These are phyloP conservation scores for Echinosophora koreensis DNA, from an alignment of 306 rosid species.

Conservation along the genomic window DNA sequence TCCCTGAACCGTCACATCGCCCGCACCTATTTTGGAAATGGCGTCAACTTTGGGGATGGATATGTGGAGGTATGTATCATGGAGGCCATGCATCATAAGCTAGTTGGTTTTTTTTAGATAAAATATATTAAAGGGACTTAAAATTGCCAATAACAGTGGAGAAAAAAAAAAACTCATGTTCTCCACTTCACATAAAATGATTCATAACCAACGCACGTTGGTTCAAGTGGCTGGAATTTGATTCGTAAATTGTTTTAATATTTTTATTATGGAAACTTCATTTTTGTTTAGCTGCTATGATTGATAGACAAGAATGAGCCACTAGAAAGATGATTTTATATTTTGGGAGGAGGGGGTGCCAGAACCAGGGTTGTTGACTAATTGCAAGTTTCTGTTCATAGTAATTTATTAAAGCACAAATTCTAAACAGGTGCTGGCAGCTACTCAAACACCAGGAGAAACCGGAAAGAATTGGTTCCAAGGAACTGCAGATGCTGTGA, in stretches of 20 bases:
- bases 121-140: not conserved
- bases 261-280: not conserved
- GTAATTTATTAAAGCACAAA: slow-evolving; percentile 29
- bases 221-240: no score
- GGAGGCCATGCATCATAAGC: slow-evolving; percentile 27
- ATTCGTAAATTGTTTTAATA: slow-evolving; percentile 8
- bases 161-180: not conserved
- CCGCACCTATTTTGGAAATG: slow-evolving; percentile 85
- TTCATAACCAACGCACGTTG: not conserved
- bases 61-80: slow-evolving; percentile 80
- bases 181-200: not conserved
- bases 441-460: slow-evolving; percentile 93
- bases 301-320: slow-evolving; percentile 40
- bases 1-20: slow-evolving; percentile 95
- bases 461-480: slow-evolving; percentile 98
- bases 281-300: slow-evolving; percentile 30
- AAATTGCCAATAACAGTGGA: not conserved
- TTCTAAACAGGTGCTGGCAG: slow-evolving; percentile 84
- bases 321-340: not conserved
- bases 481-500: slow-evolving; percentile 98
- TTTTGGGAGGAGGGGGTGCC: not conserved
- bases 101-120: not conserved
- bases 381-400: slow-evolving; percentile 1
- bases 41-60: slow-evolving; percentile 92
- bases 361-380: not conserved